Evolutionary conservation across 345 rosid species (phyloP).

Genomic region (Moricandia moricandioides): DNA sequence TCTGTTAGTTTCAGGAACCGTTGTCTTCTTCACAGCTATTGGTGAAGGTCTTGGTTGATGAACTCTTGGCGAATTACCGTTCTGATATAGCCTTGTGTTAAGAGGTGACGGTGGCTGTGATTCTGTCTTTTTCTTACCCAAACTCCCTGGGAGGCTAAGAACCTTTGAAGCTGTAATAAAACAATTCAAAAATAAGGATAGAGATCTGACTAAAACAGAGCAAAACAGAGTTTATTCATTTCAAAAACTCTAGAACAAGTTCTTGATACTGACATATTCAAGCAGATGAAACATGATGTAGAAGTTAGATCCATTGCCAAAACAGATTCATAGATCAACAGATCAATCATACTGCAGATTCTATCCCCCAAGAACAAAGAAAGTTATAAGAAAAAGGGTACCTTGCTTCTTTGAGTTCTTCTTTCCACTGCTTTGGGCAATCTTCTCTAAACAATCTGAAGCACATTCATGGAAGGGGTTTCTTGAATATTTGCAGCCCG

Average conservation of each 20-base stretch:
- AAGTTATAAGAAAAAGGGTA: slow-evolving; percentile 3
- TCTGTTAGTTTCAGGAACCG: slow-evolving; percentile 31
- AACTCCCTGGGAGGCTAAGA: slow-evolving; percentile 54
- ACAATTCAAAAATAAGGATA: slow-evolving; percentile 6
- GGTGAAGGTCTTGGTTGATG: slow-evolving; percentile 44
- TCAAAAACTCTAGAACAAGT: background rate
- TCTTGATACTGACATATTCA: background rate
- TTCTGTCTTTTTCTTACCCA: slow-evolving; percentile 60
- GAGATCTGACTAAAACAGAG: background rate
- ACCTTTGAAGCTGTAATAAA: slow-evolving; percentile 48
- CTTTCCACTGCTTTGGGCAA: slow-evolving; percentile 33
- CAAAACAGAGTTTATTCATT: background rate
- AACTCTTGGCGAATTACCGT: slow-evolving; percentile 32
- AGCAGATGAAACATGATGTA: background rate
- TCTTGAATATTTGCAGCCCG: slow-evolving; percentile 25
- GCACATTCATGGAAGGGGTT: slow-evolving; percentile 40
- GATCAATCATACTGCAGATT: background rate
- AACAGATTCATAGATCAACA: background rate
- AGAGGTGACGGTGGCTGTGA: slow-evolving; percentile 48
- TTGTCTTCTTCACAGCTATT: slow-evolving; percentile 35
- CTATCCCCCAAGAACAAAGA: background rate
- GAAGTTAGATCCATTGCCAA: background rate
- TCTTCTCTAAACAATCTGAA: slow-evolving; percentile 38
- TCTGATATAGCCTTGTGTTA: slow-evolving; percentile 31
- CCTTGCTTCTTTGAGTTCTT: slow-evolving; percentile 38